A percentile compares a stretch with the other conserved stretches of the same genome.
These are phyloP conservation scores for Penicillium nordicum DNA, from an alignment of 2,329 filamentous ascomycete species.

Conservation along the genomic window DNA sequence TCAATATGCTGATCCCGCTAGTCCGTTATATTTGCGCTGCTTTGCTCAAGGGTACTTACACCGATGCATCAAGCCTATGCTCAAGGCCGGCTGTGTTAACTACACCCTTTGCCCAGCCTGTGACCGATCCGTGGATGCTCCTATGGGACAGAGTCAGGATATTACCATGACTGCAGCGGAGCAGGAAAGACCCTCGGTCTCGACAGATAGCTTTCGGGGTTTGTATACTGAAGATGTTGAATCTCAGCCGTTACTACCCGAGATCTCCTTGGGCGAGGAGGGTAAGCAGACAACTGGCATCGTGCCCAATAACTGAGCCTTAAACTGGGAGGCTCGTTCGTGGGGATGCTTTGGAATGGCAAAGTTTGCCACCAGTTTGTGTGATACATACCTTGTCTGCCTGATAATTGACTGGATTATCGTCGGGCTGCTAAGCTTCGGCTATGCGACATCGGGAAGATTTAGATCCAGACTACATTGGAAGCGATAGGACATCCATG, in stretches of 20 bases:
- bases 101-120: not conserved
- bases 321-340: no score
- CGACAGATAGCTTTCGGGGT: not conserved
- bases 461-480: no score
- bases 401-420: no score
- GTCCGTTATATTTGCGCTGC: not conserved
- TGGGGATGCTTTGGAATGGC: not conserved
- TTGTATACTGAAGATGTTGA: not conserved
- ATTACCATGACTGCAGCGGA: no score
- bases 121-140: not conserved
- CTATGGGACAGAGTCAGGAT: not conserved
- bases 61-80: not conserved
- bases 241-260: not conserved
- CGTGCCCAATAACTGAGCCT: not conserved
- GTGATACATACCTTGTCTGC: no score
- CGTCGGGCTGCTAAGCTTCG: no score
- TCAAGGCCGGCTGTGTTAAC: not conserved
- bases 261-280: not conserved
- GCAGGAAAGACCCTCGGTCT: not conserved
- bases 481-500: no score
- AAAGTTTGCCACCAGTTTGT: no score
- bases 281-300: not conserved
- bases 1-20: not conserved
- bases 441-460: no score
- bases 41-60: not conserved